Evolutionary conservation across 78 protist species (phyloP).

Genomic region (Diacronema lutheri): DNA sequence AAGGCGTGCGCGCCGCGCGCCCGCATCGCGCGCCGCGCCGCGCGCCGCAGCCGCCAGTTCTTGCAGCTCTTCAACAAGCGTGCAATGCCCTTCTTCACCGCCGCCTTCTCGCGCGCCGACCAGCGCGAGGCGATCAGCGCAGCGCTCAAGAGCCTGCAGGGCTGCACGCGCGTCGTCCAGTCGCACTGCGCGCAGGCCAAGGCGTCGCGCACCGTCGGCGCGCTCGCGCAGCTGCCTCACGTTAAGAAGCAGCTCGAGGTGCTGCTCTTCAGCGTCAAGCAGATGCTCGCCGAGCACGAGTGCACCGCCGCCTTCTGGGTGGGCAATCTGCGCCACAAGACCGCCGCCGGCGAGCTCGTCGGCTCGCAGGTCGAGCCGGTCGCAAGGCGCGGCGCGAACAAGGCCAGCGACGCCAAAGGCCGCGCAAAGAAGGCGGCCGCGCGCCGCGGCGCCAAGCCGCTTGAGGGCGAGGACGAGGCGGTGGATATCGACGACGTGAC

Average conservation of each 20-base stretch:
- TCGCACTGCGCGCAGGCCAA: not conserved
- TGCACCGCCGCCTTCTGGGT: not conserved
- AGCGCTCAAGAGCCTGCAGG: not conserved
- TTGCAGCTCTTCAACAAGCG: not conserved
- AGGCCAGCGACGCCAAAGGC: not conserved
- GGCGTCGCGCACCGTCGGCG: too few species aligned
- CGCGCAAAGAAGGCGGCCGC: not conserved
- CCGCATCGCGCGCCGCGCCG: too few species aligned
- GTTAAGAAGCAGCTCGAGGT: not conserved
- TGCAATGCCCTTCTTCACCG: not conserved
- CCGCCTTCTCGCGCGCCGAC: not conserved
- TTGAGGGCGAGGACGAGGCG: not conserved
- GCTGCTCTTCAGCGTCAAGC: not conserved
- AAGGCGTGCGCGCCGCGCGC: too few species aligned
- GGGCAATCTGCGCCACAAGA: conserved; percentile 5
- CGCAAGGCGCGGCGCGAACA: not conserved
- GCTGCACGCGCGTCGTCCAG: not conserved
- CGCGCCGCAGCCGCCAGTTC: not conserved
- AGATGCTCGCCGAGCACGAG: not conserved
- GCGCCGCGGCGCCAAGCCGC: not conserved
- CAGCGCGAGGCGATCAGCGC: not conserved
- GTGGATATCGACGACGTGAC: not conserved
- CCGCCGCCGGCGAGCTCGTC: not conserved
- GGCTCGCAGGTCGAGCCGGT: too few species aligned
- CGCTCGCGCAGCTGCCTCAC: not conserved